phyloP scores from a whole-genome alignment of 345 rosid genomes.

The Populus davidiana region DNA sequence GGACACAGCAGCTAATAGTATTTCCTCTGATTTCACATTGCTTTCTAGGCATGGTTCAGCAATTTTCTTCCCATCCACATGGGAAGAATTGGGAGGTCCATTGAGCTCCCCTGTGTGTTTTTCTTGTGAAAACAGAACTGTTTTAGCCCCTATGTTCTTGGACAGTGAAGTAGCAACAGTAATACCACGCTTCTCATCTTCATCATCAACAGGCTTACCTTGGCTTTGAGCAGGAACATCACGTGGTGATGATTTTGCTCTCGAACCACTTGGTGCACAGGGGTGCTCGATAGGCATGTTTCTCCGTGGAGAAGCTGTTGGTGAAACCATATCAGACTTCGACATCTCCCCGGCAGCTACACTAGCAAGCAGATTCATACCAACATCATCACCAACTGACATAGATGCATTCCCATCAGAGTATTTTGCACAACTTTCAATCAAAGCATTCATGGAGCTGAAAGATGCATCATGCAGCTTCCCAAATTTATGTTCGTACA shows the following conservation, averaged over 20 bases:
- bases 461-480: conserved; percentile 55
- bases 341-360: conserved; percentile 90
- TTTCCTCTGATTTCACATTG: conserved; percentile 40
- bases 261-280: conserved; percentile 36
- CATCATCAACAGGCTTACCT: conserved; percentile 27
- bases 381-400: conserved; percentile 73
- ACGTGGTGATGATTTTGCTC: conserved; percentile 23
- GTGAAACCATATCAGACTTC: conserved; percentile 56
- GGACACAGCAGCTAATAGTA: conserved; percentile 10
- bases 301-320: conserved; percentile 46
- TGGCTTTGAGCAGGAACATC: conserved; percentile 29
- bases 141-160: conserved; percentile 28
- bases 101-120: conserved; percentile 29
- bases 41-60: conserved; percentile 42
- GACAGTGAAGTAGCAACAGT: conserved; percentile 19
- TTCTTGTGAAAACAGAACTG: conserved; percentile 17
- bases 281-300: conserved; percentile 35
- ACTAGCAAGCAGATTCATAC: conserved; percentile 93
- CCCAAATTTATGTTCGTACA: conserved; percentile 42
- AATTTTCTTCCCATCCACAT: conserved; percentile 31
- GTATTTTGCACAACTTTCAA: conserved; percentile 79
- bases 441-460: conserved; percentile 74
- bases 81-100: conserved; percentile 29
- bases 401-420: conserved; percentile 53
- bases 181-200: conserved; percentile 32